phyloP scores from a whole-genome alignment of 1,284 basidiomycete species.

The Wallemia ichthyophaga region DNA sequence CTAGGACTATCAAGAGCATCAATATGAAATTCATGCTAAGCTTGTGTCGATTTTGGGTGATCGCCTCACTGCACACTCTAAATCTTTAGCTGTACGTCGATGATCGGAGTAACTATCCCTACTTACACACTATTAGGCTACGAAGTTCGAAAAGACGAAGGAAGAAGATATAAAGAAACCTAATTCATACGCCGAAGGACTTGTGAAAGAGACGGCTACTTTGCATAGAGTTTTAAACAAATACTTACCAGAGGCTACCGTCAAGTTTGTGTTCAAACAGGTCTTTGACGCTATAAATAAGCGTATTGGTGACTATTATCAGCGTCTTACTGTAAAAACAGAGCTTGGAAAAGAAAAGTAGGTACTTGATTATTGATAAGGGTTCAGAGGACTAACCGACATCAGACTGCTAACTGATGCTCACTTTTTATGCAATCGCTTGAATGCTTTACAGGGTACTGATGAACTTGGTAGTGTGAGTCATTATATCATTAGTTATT shows the following conservation, averaged over 20 bases:
- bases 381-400: neutral
- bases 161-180: constrained; percentile 17
- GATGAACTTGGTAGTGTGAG: constrained; percentile 4
- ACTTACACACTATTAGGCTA: neutral
- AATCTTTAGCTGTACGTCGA: constrained; percentile 32
- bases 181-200: constrained; percentile 60
- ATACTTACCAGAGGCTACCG: constrained; percentile 43
- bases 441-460: constrained; percentile 9
- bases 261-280: constrained; percentile 69
- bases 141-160: neutral
- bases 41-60: constrained; percentile 96
- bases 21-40: constrained; percentile 94
- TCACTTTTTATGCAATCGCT: constrained; percentile 7
- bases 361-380: constrained; percentile 10
- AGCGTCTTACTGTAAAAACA: constrained; percentile 42
- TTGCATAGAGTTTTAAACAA: constrained; percentile 85
- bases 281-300: constrained; percentile 74
- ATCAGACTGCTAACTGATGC: constrained; percentile 9
- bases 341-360: constrained; percentile 54
- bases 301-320: constrained; percentile 53
- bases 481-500: neutral
- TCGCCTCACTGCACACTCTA: constrained; percentile 57
- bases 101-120: neutral
- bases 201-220: constrained; percentile 84
- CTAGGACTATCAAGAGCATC: constrained; percentile 93